Evolutionary conservation across 2,329 filamentous ascomycete species (phyloP).

Genomic region (Neurospora sp.): DNA sequence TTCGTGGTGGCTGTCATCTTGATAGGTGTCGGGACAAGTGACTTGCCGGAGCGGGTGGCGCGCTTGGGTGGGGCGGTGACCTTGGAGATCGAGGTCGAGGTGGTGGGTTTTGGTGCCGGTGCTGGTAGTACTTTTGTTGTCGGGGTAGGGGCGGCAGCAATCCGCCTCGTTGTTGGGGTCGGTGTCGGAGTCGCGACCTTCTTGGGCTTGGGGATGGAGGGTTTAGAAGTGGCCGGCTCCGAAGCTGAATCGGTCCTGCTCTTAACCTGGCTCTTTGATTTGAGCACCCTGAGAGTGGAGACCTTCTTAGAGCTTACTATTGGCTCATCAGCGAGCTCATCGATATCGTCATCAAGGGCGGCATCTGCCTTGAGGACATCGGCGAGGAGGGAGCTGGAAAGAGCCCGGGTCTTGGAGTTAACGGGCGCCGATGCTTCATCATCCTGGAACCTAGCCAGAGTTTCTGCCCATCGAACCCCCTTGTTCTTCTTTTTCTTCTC

Average conservation of each 20-base stretch:
- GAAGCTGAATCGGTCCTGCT: not conserved
- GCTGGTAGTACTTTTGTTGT: not conserved
- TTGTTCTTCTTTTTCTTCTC: conserved; percentile 14
- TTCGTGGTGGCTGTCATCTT: not conserved
- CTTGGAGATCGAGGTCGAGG: not conserved
- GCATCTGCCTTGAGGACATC: conserved; percentile 8
- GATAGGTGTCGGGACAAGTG: not conserved
- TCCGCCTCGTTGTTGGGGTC: not conserved
- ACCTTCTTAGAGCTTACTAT: not conserved
- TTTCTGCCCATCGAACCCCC: conserved; percentile 25
- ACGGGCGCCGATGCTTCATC: conserved; percentile 8
- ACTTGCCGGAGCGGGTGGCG: not conserved
- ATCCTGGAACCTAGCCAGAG: conserved; percentile 21
- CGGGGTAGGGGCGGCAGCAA: not conserved
- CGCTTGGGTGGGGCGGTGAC: not conserved
- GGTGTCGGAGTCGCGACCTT: not conserved
- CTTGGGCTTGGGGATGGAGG: not conserved
- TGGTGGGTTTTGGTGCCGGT: not conserved
- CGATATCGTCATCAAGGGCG: conserved; percentile 6
- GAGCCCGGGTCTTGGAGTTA: conserved; percentile 1
- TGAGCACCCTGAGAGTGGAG: not conserved
- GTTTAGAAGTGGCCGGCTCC: not conserved
- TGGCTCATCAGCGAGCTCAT: conserved; percentile 1
- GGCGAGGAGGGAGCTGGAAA: conserved; percentile 10
- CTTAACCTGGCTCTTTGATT: not conserved